A percentile compares a stretch with the other conserved stretches of the same genome.
These are phyloP conservation scores for Yamadazyma sp. DNA, from an alignment of 1,139 yeast genomes.

Conservation along the genomic window DNA sequence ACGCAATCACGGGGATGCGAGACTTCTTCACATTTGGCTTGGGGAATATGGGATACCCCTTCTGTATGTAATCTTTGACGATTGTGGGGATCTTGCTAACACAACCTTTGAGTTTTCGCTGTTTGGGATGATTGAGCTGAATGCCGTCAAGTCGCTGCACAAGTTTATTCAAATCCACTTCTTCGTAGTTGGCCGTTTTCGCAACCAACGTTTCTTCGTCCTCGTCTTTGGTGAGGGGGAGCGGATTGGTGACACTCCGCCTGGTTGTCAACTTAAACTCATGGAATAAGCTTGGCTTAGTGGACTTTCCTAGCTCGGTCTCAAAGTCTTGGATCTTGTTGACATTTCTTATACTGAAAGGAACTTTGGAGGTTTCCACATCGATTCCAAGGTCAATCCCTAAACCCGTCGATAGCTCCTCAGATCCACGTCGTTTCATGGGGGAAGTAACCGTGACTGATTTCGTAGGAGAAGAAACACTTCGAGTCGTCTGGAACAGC, in stretches of 20 bases:
- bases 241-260: not conserved
- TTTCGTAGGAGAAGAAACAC: slow-evolving; percentile 8
- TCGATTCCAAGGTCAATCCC: slow-evolving; percentile 42
- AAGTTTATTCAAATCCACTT: not conserved
- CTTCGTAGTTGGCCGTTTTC: slow-evolving; percentile 11
- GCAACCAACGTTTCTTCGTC: slow-evolving; percentile 24
- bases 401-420: slow-evolving; percentile 18
- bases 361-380: slow-evolving; percentile 30
- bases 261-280: slow-evolving; percentile 10
- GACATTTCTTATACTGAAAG: slow-evolving; percentile 34
- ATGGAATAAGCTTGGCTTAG: slow-evolving; percentile 11
- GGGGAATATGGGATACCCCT: slow-evolving; percentile 25
- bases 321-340: slow-evolving; percentile 29
- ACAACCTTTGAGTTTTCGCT: not conserved
- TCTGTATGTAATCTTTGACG: slow-evolving; percentile 21
- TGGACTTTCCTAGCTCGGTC: slow-evolving; percentile 12
- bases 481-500: slow-evolving; percentile 17
- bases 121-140: not conserved
- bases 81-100: slow-evolving; percentile 28
- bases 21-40: slow-evolving; percentile 17
- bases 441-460: slow-evolving; percentile 9
- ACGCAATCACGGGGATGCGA: slow-evolving; percentile 33
- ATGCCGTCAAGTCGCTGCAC: not conserved
- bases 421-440: not conserved
- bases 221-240: slow-evolving; percentile 8